A percentile compares a stretch with the other conserved stretches of the same genome.
Conservation (phyloP, 169 alveolate genomes). For the Plasmodium gaboni region DNA sequence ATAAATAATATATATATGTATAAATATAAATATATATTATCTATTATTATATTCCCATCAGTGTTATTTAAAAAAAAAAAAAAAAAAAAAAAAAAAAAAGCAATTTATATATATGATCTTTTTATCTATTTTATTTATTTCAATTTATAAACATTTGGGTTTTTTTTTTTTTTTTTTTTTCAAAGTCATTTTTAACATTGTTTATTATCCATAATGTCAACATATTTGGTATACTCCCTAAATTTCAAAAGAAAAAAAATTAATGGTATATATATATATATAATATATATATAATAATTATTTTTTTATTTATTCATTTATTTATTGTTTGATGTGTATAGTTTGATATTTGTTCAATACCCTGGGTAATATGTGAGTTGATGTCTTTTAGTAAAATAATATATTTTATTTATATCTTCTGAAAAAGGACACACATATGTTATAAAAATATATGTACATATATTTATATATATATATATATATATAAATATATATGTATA, state of each 20-base stretch:
- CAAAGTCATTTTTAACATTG: not conserved
- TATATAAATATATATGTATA: not conserved
- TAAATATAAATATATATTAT: not conserved
- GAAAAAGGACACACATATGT: not conserved
- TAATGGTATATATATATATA: not conserved
- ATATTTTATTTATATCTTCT: conserved; percentile 54
- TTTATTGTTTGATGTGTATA: not conserved
- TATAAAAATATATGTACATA: not conserved
- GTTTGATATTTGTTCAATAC: conserved; percentile 2
- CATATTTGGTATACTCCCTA: conserved; percentile 51
- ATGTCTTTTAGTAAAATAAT: conserved; percentile 63
- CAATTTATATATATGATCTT: too few species aligned
- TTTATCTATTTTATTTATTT: too few species aligned
- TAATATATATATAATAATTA: not conserved
- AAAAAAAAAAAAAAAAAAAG: too few species aligned
- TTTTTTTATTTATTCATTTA: not conserved
- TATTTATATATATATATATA: not conserved
- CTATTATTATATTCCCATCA: too few species aligned
- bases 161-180: too few species aligned
- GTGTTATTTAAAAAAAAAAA: too few species aligned
- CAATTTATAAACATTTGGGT: too few species aligned
- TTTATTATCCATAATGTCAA: conserved; percentile 23
- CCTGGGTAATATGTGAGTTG: conserved; percentile 65
- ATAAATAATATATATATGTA: not conserved
- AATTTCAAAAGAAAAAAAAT: not conserved